Conservation (phyloP, 164 flowering plant species). For the Kalanchoe fedtschenkoi region DNA sequence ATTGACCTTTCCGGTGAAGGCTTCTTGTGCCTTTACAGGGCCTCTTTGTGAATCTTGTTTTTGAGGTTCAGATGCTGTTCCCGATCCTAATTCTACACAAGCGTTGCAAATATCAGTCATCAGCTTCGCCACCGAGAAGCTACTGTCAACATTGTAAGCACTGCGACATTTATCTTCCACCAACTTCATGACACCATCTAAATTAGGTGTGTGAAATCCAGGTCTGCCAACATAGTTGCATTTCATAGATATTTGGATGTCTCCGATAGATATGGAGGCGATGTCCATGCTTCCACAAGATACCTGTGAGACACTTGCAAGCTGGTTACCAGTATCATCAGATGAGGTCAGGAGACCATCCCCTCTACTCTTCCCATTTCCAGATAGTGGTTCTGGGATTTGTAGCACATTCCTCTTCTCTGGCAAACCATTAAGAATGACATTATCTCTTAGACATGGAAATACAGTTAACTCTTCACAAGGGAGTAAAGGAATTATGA, state of each 20-base stretch:
- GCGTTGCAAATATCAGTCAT: constrained; percentile 48
- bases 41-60: constrained; percentile 16
- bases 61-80: constrained; percentile 20
- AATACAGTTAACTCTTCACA: neutral
- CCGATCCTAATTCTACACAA: constrained; percentile 37
- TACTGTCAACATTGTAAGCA: constrained; percentile 28
- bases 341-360: constrained; percentile 11
- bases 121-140: constrained; percentile 33
- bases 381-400: constrained; percentile 5
- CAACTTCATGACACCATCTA: constrained; percentile 26
- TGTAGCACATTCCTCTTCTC: constrained; percentile 10
- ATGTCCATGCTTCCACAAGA: constrained; percentile 21
- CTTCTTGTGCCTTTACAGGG: constrained; percentile 8
- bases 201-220: constrained; percentile 32
- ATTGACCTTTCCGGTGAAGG: constrained; percentile 6
- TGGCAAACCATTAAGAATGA: constrained; percentile 8
- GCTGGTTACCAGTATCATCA: constrained; percentile 13
- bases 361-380: constrained; percentile 8
- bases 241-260: constrained; percentile 41
- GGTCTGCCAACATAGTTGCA: constrained; percentile 28
- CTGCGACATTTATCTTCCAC: constrained; percentile 38
- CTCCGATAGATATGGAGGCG: constrained; percentile 44
- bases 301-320: constrained; percentile 11
- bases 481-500: neutral
- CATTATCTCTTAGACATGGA: constrained; percentile 9